Base-by-base conservation (phyloP, 2,329 filamentous ascomycete species). In the Herpotrichia juniperi region DNA sequence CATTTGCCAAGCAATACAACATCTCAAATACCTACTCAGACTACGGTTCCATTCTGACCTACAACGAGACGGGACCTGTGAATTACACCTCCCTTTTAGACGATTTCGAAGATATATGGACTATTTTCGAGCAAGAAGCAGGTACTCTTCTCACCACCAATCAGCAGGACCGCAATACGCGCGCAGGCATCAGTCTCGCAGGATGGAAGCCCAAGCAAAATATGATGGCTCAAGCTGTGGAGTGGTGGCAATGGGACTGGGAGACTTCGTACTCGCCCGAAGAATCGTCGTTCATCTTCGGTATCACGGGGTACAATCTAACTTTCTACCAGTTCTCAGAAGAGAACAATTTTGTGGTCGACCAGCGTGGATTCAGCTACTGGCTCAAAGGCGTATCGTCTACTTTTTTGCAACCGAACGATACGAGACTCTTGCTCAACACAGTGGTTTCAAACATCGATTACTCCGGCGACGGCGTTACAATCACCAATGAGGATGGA, bases 251-350 rank as follows among this genome's bases (percentile, higher is more conserved):
- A 34, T 81, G 68, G 63, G 71, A 88, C 53, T 88, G 80, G 74
- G 87, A 89, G 59, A 79, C 79, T 35, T 79, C 83, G 1, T 82
- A 78, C 54, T 69, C 79, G 0, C 86, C 86, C 0, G 84, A 87
- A 45, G 72, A 82, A 42, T 81, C 78, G 17, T 82, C 81, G 0
- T 74, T 83, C 22, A 71, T 83, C 16, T 87, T 83, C 51, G 83
- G 82, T 0, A 74, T 80, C 12, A 78, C 82, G 0, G 80, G 77
- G 2, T 78, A 83, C 39, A 89, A 89, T 61, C 72, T 84, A 8
- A 86, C 84, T 0, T 87, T 85, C 59, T 81, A 85, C 54, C 81
- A 86, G 51, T 88, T 80, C 68, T 80, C 80, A n/a, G 79, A 85
- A 14, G 79, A 79, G 16, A 87, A 86, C 66, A 84, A 87, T 56